Evolutionary conservation across 2,329 filamentous ascomycete genomes (phyloP).

Genomic region (Hypoxylon sp.): DNA sequence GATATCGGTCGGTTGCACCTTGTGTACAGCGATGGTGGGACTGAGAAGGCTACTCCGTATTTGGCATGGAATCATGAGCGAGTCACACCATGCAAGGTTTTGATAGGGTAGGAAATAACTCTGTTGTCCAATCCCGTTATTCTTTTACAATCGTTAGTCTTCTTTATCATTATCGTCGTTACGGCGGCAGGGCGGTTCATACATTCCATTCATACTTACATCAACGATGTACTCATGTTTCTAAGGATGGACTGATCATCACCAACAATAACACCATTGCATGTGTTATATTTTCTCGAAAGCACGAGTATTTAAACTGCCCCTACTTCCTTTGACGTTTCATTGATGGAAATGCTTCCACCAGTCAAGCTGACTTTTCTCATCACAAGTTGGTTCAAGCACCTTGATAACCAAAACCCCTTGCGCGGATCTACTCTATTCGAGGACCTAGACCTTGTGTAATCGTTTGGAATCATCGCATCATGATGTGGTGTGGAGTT

Average conservation of each 20-base stretch:
- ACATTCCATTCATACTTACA: too few relatives aligned
- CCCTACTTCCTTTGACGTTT: constrained; percentile 23
- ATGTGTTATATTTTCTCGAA: constrained; percentile 25
- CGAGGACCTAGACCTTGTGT: constrained; percentile 17
- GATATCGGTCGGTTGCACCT: constrained; percentile 42
- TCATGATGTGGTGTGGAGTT: constrained; percentile 38
- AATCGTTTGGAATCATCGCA: constrained; percentile 37
- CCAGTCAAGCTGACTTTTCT: constrained; percentile 4
- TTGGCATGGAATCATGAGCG: constrained; percentile 34
- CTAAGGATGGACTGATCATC: constrained; percentile 39
- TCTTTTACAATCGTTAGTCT: constrained; percentile 1
- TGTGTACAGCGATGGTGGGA: constrained; percentile 12
- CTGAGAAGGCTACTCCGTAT: constrained; percentile 20
- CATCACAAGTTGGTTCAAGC: background rate
- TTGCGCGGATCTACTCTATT: constrained; percentile 10
- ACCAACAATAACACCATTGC: constrained; percentile 16
- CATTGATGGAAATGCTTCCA: constrained; percentile 20
- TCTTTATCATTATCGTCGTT: background rate
- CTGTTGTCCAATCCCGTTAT: constrained; percentile 13
- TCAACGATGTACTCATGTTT: too few relatives aligned
- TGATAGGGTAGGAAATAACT: constrained; percentile 21
- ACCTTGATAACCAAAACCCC: constrained; percentile 13
- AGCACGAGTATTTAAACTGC: constrained; percentile 35
- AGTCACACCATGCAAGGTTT: constrained; percentile 42
- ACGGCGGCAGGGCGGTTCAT: too few relatives aligned